Evolutionary conservation across 441 rosid species (phyloP).

Genomic region (Brassica balearica): DNA sequence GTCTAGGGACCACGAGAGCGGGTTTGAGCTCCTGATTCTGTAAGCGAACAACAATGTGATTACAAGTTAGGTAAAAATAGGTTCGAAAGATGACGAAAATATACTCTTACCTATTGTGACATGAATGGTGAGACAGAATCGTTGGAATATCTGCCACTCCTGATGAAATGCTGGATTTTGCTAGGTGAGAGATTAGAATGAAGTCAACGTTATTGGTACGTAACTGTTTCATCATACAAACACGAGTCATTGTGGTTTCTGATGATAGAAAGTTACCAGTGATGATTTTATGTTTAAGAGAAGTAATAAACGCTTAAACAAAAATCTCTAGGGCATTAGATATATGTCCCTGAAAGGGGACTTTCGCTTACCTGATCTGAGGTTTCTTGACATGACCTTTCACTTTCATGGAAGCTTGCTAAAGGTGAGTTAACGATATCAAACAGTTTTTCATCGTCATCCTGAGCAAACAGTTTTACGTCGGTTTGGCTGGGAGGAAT

Average conservation of each 20-base stretch:
- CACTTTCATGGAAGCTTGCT: constrained; percentile 77
- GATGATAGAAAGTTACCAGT: constrained; percentile 27
- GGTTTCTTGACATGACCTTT: constrained; percentile 67
- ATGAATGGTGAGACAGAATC: constrained; percentile 79
- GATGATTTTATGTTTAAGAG: too few relatives aligned
- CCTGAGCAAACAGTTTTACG: constrained; percentile 59
- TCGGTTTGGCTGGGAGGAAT: constrained; percentile 52
- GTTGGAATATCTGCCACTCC: constrained; percentile 53
- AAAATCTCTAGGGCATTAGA: constrained; percentile 6
- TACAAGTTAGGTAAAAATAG: background rate
- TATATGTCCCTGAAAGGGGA: constrained; percentile 15
- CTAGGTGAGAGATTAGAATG: constrained; percentile 63
- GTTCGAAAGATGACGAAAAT: background rate
- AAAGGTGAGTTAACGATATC: constrained; percentile 73
- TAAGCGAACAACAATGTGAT: constrained; percentile 37
- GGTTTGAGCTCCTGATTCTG: constrained; percentile 62
- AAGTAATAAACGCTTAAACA: too few relatives aligned
- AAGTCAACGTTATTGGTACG: constrained; percentile 67
- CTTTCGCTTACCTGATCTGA: constrained; percentile 63
- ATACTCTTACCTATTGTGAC: constrained; percentile 82
- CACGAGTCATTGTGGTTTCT: constrained; percentile 7
- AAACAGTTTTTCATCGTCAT: constrained; percentile 49
- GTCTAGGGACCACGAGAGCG: constrained; percentile 76
- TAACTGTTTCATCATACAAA: constrained; percentile 56
- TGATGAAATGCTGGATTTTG: constrained; percentile 46